Evolutionary conservation across 495 filamentous ascomycete species (phyloP).

Genomic region (Hypoxylon rickii): DNA sequence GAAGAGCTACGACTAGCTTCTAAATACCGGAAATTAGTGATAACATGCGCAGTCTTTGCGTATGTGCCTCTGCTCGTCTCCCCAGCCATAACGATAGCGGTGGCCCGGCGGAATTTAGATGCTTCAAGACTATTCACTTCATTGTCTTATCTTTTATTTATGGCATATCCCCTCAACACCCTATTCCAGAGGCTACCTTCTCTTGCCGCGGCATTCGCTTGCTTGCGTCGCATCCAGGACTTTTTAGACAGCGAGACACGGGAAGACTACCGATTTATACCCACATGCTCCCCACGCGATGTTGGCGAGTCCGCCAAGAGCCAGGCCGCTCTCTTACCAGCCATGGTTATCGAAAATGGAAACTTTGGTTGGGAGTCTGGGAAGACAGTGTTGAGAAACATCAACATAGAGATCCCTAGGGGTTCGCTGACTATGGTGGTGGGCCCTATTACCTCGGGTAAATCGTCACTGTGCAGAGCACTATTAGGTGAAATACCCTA

Average conservation of each 20-base stretch:
- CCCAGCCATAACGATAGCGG: constrained; percentile 47
- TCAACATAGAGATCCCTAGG: constrained; percentile 42
- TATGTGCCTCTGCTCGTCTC: constrained; percentile 57
- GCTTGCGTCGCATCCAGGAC: constrained; percentile 62
- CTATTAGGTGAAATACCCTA: constrained; percentile 55
- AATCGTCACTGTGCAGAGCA: constrained; percentile 54
- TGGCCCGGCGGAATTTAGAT: constrained; percentile 48
- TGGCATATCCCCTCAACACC: constrained; percentile 58
- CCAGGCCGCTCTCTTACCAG: background rate
- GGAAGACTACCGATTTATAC: constrained; percentile 17
- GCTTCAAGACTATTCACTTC: constrained; percentile 62
- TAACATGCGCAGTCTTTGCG: constrained; percentile 57
- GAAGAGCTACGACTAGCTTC: constrained; percentile 63
- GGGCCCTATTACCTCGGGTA: constrained; percentile 56
- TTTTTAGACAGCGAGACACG: constrained; percentile 55
- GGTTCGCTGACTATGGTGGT: constrained; percentile 47
- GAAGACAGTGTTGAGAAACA: constrained; percentile 40
- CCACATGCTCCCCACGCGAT: background rate
- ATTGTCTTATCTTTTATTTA: constrained; percentile 62
- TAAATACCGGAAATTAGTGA: constrained; percentile 57
- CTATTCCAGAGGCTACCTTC: constrained; percentile 62
- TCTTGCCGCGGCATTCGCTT: constrained; percentile 59
- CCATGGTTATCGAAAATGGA: constrained; percentile 36
- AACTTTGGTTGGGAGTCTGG: constrained; percentile 51
- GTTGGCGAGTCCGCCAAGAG: background rate